A percentile compares a stretch with the other conserved stretches of the same genome.
phyloP scores from a whole-genome alignment of 2,329 filamentous ascomycete genomes.

The Xylaria polymorpha region DNA sequence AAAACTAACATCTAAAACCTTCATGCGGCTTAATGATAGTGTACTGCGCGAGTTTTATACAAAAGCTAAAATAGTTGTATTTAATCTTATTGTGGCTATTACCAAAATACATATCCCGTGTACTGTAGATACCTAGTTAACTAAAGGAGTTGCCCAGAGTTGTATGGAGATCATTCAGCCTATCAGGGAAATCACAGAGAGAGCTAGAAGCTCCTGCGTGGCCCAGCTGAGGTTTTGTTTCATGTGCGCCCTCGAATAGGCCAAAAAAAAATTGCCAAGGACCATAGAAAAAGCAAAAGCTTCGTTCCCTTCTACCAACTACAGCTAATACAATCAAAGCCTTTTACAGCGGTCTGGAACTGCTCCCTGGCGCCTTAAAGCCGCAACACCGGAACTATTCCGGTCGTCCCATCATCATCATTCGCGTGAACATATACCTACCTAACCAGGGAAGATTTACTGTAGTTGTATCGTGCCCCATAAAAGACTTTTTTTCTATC shows the following conservation, averaged over 20 bases:
- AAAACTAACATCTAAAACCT: background rate
- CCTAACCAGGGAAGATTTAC: background rate
- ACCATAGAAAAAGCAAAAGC: background rate
- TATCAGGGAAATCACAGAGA: background rate
- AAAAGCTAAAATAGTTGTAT: background rate
- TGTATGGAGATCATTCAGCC: background rate
- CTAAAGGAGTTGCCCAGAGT: background rate
- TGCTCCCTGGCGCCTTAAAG: background rate
- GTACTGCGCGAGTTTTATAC: background rate
- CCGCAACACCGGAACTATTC: background rate
- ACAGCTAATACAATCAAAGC: background rate
- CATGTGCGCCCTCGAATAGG: slow-evolving; percentile 3
- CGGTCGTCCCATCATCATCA: background rate
- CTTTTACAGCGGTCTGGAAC: background rate
- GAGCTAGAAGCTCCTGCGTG: slow-evolving; percentile 4
- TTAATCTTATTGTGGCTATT: background rate
- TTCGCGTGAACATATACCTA: background rate
- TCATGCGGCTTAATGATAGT: background rate
- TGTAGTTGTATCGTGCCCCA: background rate
- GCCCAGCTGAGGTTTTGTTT: slow-evolving; percentile 20
- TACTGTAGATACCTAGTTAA: background rate
- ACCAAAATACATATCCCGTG: background rate
- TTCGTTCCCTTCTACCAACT: background rate
- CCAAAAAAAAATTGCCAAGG: background rate
- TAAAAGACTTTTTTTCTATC: background rate